These are phyloP conservation scores for Phalaenopsis equestris DNA, from an alignment of 106 monocot genomes.

Conservation along the genomic window DNA sequence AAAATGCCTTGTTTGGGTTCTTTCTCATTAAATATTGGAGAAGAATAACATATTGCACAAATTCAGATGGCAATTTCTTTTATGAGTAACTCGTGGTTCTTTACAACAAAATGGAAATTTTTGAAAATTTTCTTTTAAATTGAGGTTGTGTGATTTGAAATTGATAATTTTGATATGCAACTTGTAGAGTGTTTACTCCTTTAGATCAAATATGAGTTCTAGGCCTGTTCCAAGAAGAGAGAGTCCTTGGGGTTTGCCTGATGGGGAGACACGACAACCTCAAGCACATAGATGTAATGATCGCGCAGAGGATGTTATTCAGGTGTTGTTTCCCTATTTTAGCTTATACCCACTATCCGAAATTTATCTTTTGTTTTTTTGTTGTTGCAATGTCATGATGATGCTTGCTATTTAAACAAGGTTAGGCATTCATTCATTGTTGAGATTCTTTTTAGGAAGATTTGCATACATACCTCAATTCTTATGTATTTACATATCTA, in stretches of 20 bases:
- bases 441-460: not conserved
- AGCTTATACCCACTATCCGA: not conserved
- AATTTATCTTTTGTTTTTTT: not conserved
- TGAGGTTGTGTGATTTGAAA: not conserved
- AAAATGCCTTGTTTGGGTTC: not conserved
- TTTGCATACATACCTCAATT: too few relatives aligned
- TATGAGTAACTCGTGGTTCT: not conserved
- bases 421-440: not conserved
- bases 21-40: not conserved
- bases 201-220: conserved; percentile 42
- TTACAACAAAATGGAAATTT: not conserved
- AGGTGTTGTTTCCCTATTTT: conserved; percentile 25
- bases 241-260: conserved; percentile 89
- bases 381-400: not conserved
- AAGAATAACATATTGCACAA: not conserved
- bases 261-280: conserved; percentile 79
- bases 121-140: not conserved
- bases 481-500: too few relatives aligned
- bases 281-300: conserved; percentile 86
- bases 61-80: not conserved
- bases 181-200: not conserved
- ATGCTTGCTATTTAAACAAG: not conserved
- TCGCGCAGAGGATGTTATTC: conserved; percentile 81
- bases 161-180: not conserved
- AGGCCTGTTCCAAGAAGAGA: conserved; percentile 86